A percentile compares a stretch with the other conserved stretches of the same genome.
Evolutionary conservation across 495 filamentous ascomycete genomes (phyloP).

Genomic region (Penicillium odoratum): DNA sequence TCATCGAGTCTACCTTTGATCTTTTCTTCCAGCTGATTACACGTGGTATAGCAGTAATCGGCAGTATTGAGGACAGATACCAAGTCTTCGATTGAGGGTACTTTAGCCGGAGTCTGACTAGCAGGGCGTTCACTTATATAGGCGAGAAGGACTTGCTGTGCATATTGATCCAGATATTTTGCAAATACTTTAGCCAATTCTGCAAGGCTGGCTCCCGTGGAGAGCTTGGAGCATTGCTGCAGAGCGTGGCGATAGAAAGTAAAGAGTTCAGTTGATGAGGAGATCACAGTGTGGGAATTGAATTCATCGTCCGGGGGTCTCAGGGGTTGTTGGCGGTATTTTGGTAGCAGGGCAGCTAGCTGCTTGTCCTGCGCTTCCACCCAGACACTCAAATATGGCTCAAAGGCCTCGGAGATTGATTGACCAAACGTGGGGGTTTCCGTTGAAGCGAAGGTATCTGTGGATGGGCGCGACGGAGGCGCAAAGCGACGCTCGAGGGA

Average conservation of each 20-base stretch:
- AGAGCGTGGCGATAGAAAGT: constrained; percentile 90
- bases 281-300: constrained; percentile 80
- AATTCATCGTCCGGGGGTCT: constrained; percentile 87
- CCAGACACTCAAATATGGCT: constrained; percentile 95
- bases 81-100: constrained; percentile 70
- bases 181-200: constrained; percentile 83
- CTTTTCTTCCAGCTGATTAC: constrained; percentile 88
- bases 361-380: constrained; percentile 95
- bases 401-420: constrained; percentile 94
- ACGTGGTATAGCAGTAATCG: constrained; percentile 94
- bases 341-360: constrained; percentile 80
- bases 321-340: constrained; percentile 82
- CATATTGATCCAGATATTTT: constrained; percentile 94
- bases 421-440: constrained; percentile 84
- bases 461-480: constrained; percentile 76
- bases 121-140: constrained; percentile 65
- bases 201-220: constrained; percentile 79
- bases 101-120: constrained; percentile 48
- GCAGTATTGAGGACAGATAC: constrained; percentile 92
- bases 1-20: constrained; percentile 86
- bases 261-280: constrained; percentile 95
- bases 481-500: constrained; percentile 82
- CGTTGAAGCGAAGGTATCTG: constrained; percentile 83
- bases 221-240: constrained; percentile 94
- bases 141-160: constrained; percentile 84